Evolutionary conservation across 768 basidiomycete genomes (phyloP), one percentile per base, ranked within the genome.

Genomic region (Suillus weaverae): DNA sequence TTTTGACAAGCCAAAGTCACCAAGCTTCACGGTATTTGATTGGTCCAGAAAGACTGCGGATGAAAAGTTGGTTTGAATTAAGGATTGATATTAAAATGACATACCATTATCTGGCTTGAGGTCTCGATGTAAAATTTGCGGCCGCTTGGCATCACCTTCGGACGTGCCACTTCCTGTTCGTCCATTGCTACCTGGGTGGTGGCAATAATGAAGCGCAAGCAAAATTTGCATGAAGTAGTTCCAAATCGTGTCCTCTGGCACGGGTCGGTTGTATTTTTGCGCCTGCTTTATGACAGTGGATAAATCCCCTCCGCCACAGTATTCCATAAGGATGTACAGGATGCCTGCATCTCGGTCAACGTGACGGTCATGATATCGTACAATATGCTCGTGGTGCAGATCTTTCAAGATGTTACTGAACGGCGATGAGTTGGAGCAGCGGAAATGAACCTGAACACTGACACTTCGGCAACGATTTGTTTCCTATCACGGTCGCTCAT

Each of bases 401-500:
- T 96, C 94, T 79, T 97, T 97, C 61, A 99, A 86, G 72, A 99
- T 99, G 72, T 97, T 97, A 54, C 97, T 99, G 68, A 50, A 66
- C 3, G 60, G 51, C 32, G 30, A 22, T 56, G 33, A 63, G 9
- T 20, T 1, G 54, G 59, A 32, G 13, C 16, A 26, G 55, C 18
- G 5, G 26, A 44, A 26, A 30, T 10, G 32, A 5, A 18, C 39
- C 62, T 10, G 39, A 30, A 35, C 39, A 84, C 94, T 71, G 75
- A 98, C 97, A 99, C 97, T 87, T 99, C 97, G 13, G 96, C 88
- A 4, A 97, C 91, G 62, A 99, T 96, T 76, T 99, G 97, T 75
- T 95, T 95, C 70, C 95, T 86, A 74, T 99, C 97, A 44, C 95
- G 86, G 76, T 98, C 95, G 43, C 85, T 90, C 97, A 99, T 98